Conservation (phyloP, 1,284 basidiomycete genomes). For the Phenoliferia sp. region DNA sequence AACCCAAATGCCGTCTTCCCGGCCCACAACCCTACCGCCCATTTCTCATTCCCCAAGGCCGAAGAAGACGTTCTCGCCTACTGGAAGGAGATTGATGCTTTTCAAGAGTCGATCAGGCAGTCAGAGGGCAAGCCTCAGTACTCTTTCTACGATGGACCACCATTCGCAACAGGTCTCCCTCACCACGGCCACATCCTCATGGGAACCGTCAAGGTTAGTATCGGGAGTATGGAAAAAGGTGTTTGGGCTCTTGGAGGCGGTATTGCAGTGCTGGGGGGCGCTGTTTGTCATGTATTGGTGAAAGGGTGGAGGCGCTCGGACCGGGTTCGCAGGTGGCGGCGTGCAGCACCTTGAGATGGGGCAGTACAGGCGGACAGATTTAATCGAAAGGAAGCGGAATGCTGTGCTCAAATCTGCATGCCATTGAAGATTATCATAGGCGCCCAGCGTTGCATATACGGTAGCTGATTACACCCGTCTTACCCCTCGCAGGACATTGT, state of each 20-base stretch:
- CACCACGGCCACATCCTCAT: conserved; percentile 59
- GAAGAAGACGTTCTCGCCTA: conserved; percentile 64
- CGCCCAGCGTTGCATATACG: not conserved
- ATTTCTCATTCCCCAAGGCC: conserved; percentile 31
- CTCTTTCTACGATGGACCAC: conserved; percentile 96
- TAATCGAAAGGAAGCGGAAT: not conserved
- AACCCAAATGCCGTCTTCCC: conserved; percentile 29
- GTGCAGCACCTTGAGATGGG: not conserved
- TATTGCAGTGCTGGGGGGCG: not conserved
- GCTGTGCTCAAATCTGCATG: not conserved
- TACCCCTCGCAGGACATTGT: conserved; percentile 29
- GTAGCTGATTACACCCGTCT: not conserved
- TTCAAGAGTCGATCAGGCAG: conserved; percentile 87
- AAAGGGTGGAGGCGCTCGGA: not conserved
- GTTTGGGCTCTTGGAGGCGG: not conserved
- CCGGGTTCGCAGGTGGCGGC: not conserved
- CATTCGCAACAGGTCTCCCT: conserved; percentile 81
- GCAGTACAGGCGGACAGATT: not conserved
- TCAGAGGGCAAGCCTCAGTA: conserved; percentile 83
- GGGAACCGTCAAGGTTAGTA: conserved; percentile 80
- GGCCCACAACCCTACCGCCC: conserved; percentile 15
- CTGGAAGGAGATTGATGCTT: conserved; percentile 97
- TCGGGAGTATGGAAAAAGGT: not conserved
- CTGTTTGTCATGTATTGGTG: not conserved
- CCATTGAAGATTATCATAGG: not conserved